A percentile compares a stretch with the other conserved stretches of the same genome.
Conservation (phyloP, 345 rosid species). For the Zanthoxylum bungeanum region DNA sequence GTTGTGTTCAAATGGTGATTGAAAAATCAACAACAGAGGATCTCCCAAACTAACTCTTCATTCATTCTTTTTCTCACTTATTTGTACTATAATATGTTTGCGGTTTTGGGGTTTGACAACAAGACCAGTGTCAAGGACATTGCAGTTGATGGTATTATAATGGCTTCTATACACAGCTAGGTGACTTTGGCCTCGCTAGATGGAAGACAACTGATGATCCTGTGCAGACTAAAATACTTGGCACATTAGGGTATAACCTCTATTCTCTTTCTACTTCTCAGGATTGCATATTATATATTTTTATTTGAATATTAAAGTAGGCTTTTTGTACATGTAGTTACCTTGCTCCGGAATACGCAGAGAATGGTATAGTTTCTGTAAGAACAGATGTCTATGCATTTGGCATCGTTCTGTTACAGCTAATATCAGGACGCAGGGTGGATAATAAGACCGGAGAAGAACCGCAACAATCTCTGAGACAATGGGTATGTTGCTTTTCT, state of each 20-base stretch:
- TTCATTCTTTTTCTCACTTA: neutral
- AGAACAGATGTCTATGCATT: conserved; percentile 62
- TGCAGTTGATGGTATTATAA: conserved; percentile 9
- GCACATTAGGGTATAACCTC: conserved; percentile 53
- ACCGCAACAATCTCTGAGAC: conserved; percentile 39
- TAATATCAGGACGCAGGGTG: conserved; percentile 53
- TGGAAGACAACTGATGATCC: conserved; percentile 54
- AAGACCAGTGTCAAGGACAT: neutral
- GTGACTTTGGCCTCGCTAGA: conserved; percentile 72
- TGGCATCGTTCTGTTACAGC: conserved; percentile 53
- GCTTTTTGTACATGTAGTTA: conserved; percentile 34
- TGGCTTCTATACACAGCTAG: conserved; percentile 35
- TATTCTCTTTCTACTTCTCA: neutral
- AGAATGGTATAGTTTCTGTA: conserved; percentile 52
- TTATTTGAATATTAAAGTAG: neutral
- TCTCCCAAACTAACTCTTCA: neutral
- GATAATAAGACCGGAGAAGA: conserved; percentile 24
- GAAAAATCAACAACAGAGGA: neutral
- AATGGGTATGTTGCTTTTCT: conserved; percentile 43
- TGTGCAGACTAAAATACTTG: conserved; percentile 52
- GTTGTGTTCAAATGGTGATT: neutral
- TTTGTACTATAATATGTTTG: neutral
- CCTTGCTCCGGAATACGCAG: conserved; percentile 67
- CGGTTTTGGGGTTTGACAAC: neutral
- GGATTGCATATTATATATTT: neutral